A percentile compares a stretch with the other conserved stretches of the same genome.
Conservation (phyloP, 257 asterid genomes). For the Datura wrightii region DNA sequence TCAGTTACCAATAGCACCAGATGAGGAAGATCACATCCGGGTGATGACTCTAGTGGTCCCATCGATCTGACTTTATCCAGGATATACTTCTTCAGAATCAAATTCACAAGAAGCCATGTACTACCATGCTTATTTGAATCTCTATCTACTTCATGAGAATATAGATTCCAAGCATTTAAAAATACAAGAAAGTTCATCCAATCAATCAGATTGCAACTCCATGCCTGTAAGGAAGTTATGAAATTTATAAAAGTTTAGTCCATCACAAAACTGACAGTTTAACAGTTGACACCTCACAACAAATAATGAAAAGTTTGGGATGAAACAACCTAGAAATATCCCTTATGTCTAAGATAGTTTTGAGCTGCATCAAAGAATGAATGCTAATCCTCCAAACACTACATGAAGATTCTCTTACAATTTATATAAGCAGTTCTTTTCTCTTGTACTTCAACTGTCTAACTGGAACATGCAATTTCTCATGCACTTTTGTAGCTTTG, state of each 20-base stretch:
- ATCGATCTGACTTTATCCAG: conserved; percentile 57
- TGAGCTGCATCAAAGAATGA: conserved; percentile 8
- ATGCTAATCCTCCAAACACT: background rate
- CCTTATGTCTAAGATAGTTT: background rate
- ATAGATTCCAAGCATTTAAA: conserved; percentile 86
- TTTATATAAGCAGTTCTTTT: background rate
- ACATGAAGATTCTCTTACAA: background rate
- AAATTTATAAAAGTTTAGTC: background rate
- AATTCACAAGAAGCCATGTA: conserved; percentile 70
- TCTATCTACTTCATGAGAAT: conserved; percentile 57
- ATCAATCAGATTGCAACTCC: conserved; percentile 56
- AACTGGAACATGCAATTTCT: conserved; percentile 13
- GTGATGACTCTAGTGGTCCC: conserved; percentile 63
- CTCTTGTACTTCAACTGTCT: background rate
- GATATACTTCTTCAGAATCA: conserved; percentile 59
- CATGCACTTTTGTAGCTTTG: background rate
- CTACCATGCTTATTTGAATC: conserved; percentile 38
- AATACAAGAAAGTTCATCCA: conserved; percentile 87
- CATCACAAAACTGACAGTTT: conserved; percentile 21
- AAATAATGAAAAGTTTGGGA: conserved; percentile 1
- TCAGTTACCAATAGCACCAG: conserved; percentile 83
- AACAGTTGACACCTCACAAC: conserved; percentile 6
- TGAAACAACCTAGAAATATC: background rate
- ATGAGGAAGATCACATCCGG: conserved; percentile 65
- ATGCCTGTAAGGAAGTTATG: conserved; percentile 51